Evolutionary conservation across 345 rosid genomes (phyloP), one percentile per base, ranked within the genome.

Genomic region (Draba incana): DNA sequence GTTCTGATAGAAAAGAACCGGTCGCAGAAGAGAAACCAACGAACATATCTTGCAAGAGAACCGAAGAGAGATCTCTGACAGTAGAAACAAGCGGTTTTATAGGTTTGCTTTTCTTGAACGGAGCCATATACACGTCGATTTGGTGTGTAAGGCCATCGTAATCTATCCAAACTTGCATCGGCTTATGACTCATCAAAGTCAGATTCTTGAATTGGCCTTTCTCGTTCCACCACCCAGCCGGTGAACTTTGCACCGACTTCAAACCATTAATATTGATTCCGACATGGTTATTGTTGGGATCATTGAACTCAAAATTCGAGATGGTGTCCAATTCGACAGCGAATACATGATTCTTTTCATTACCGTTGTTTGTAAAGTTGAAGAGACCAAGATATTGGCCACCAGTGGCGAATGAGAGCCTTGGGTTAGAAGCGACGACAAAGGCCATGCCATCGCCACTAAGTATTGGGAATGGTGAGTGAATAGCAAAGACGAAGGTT

Each of bases 141-240:
- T 57, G 13, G 43, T 79, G 77, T 38, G 69, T 42, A 39, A 4
- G 43, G 0, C 85, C 81, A 68, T 90, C 89, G 65, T 90, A 92
- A 62, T 86, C 93, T 50, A 90, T 44, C 98, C 98, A 92, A 56
- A 81, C 87, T 62, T 83, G 86, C 71, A 84, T 81, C 27, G 50
- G 39, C 14, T 45, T 64, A 3, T 84, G 83, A 49, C 81, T 76
- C 27, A 77, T 78, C 68, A 88, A 83, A 57, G 41, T 70, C 50
- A 91, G 79, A 69, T 81, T 71, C 27, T 41, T 48, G 68, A 66
- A 77, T 5, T 71, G 64, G 9, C 74, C 66, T 5, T 13, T 35
- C 9, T 45, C 20, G 37, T 14, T 74, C 25, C 58, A 70, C 38
- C 81, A 86, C 6, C 72, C 81, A 0, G 89, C 84, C 0, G 69